These are phyloP conservation scores for Henckelia pumila DNA, from an alignment of 257 asterid genomes.

Conservation along the genomic window DNA sequence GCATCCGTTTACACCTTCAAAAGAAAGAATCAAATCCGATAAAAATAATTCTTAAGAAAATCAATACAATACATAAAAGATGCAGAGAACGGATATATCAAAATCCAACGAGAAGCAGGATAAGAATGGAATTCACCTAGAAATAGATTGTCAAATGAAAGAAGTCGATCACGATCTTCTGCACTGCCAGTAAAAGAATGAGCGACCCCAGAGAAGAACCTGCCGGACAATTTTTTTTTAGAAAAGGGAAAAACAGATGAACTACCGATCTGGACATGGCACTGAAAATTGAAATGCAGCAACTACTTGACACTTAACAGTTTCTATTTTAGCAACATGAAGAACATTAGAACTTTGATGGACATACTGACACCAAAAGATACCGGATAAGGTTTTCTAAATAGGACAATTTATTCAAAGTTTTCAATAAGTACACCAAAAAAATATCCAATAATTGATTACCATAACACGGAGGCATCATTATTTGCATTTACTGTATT, in stretches of 20 bases:
- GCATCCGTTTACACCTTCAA: slow-evolving; percentile 80
- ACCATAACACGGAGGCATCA: not conserved
- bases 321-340: not conserved
- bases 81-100: slow-evolving; percentile 18
- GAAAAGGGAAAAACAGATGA: slow-evolving; percentile 13
- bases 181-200: slow-evolving; percentile 95
- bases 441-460: not conserved
- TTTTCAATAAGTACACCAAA: not conserved
- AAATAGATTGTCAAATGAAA: slow-evolving; percentile 61
- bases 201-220: slow-evolving; percentile 82
- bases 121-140: slow-evolving; percentile 50
- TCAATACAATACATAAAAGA: not conserved
- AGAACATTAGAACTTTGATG: not conserved
- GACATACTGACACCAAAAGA: slow-evolving; percentile 5
- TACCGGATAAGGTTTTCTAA: not conserved
- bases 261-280: slow-evolving; percentile 3
- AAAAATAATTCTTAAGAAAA: not conserved
- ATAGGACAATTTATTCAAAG: not conserved
- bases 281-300: slow-evolving; percentile 4
- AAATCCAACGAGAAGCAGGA: slow-evolving; percentile 18
- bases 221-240: slow-evolving; percentile 22
- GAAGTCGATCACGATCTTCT: slow-evolving; percentile 76
- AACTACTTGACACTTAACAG: not conserved
- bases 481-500: slow-evolving; percentile 14
- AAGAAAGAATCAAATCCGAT: slow-evolving; percentile 20